phyloP scores from a whole-genome alignment of 495 filamentous ascomycete species.

The Xanthoparmelia taractica region DNA sequence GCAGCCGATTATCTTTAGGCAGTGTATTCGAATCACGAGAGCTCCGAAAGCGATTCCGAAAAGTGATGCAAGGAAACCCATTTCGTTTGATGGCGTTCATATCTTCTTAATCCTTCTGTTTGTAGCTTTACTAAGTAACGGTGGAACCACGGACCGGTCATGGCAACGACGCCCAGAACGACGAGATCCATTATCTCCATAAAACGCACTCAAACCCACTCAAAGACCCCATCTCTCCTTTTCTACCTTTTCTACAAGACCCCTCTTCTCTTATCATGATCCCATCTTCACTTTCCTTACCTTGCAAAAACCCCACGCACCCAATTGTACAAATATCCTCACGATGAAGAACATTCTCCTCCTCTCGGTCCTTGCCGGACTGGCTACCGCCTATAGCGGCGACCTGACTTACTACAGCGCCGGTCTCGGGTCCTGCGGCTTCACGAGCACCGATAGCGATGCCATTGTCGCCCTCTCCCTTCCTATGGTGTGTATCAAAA shows the following conservation, averaged over 20 bases:
- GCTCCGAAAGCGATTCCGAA: too few relatives aligned
- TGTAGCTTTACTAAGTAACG: background rate
- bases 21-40: too few relatives aligned
- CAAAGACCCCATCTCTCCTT: background rate
- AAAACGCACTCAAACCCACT: background rate
- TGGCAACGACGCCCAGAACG: background rate
- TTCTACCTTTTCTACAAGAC: background rate
- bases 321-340: background rate
- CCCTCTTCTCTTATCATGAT: background rate
- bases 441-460: background rate
- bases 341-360: background rate
- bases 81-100: background rate
- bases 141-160: background rate
- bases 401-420: conserved; percentile 13
- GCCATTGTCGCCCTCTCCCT: conserved; percentile 16
- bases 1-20: too few relatives aligned
- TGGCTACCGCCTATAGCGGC: conserved; percentile 8
- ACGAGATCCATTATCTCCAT: background rate
- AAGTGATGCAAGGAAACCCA: too few relatives aligned
- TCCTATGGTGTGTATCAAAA: background rate
- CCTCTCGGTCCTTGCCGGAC: background rate
- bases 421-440: conserved; percentile 16
- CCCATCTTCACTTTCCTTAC: background rate
- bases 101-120: background rate
- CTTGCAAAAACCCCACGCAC: background rate